Evolutionary conservation across 73 alveolate genomes (phyloP).

Genomic region (Paramecium bursaria): DNA sequence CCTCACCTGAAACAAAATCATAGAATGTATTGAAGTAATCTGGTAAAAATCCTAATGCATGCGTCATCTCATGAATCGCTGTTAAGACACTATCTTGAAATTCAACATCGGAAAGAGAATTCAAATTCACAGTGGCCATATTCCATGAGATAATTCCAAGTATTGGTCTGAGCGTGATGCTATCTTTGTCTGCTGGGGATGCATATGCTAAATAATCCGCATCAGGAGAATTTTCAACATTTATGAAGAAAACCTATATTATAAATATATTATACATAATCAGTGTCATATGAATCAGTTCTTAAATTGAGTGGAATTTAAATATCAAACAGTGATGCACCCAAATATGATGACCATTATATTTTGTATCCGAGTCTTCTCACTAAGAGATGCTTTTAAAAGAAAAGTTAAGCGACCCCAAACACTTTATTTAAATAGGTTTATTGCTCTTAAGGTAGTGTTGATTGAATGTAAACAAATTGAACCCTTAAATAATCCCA

Average conservation of each 20-base stretch:
- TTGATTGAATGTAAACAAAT: too few species aligned
- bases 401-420: too few species aligned
- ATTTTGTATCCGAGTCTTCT: too few species aligned
- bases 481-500: too few species aligned
- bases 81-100: not conserved
- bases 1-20: slow-evolving; percentile 9
- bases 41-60: slow-evolving; percentile 38
- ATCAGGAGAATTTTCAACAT: not conserved
- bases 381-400: too few species aligned
- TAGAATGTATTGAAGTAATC: not conserved
- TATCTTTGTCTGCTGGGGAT: not conserved
- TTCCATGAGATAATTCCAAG: slow-evolving; percentile 34
- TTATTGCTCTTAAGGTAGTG: too few species aligned
- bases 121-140: not conserved
- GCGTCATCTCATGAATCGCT: slow-evolving; percentile 19
- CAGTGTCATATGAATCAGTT: too few species aligned
- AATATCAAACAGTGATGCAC: too few species aligned
- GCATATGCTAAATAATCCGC: not conserved
- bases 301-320: too few species aligned
- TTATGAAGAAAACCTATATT: not conserved
- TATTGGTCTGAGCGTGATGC: not conserved
- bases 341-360: too few species aligned
- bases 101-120: not conserved
- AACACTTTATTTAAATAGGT: too few species aligned
- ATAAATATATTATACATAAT: too few species aligned